Conservation (phyloP, 2,329 filamentous ascomycete species). For the Alternaria gansuensis region DNA sequence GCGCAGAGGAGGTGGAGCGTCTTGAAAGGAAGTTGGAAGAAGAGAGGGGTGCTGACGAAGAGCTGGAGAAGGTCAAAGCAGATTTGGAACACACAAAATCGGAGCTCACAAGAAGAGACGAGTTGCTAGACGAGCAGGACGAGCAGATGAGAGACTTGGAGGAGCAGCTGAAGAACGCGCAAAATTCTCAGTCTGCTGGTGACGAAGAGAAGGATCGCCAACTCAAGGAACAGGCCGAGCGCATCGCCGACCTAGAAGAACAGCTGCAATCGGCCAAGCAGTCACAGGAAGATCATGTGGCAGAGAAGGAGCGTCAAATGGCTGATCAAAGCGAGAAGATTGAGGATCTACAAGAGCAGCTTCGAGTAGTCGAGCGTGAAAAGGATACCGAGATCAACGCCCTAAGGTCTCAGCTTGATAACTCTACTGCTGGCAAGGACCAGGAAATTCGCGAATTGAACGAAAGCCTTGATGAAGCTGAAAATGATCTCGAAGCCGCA, state of each 20-base stretch:
- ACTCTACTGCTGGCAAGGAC: conserved; percentile 53
- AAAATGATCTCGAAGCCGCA: conserved; percentile 39
- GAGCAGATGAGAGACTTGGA: conserved; percentile 50
- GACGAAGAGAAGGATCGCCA: conserved; percentile 45
- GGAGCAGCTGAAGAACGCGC: conserved; percentile 42
- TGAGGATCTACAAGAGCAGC: conserved; percentile 47
- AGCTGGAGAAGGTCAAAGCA: conserved; percentile 48
- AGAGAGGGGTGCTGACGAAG: conserved; percentile 42
- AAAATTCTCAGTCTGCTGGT: conserved; percentile 41
- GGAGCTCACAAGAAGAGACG: conserved; percentile 48
- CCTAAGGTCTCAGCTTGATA: conserved; percentile 54
- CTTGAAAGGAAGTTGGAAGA: conserved; percentile 50
- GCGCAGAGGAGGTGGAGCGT: conserved; percentile 48
- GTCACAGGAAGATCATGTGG: conserved; percentile 31
- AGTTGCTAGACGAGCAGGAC: conserved; percentile 51
- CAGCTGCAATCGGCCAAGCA: conserved; percentile 40
- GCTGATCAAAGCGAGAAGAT: conserved; percentile 48
- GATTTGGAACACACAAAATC: conserved; percentile 49
- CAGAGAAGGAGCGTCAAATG: conserved; percentile 43
- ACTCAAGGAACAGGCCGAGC: conserved; percentile 42
- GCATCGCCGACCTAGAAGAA: conserved; percentile 41
- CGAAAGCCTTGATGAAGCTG: conserved; percentile 49
- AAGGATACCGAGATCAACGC: conserved; percentile 57
- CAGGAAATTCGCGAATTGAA: conserved; percentile 61
- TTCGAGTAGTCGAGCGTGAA: conserved; percentile 37